Base-by-base conservation (phyloP, 2,329 filamentous ascomycete genomes). In the Fusarium stilboides region DNA sequence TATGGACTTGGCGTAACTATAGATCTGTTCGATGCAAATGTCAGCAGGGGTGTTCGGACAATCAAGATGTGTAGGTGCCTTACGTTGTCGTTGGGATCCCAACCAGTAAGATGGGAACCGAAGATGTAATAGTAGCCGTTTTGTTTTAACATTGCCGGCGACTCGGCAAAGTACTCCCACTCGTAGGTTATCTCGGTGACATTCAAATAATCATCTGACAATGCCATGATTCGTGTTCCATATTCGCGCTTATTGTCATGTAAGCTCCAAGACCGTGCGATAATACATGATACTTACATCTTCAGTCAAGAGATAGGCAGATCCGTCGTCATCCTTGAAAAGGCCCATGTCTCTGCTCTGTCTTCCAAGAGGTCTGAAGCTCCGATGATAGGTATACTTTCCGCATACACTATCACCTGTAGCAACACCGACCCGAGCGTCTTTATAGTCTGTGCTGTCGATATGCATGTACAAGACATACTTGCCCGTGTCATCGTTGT, bases 391-490 rank as follows among this genome's bases (percentile, higher is more conserved):
- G 12, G 61, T 67, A 59, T 92, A 92, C 39, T 82, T 79, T 3
- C 90, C 89, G 68, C 89, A 91, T 0, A 91, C 86, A 0, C 79
- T 82, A 62, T 84, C 80, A 0, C 86, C 84, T 0, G 85, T 89
- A 0, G 90, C 90, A 8, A 92, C 87, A 1, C 89, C 90, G 2
- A 89, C 87, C 57, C 86, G 87, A 1, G 90, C 90, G 36, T 91
- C 89, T 2, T 82, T 83, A 69, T 92, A 92, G 73, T 83, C 83
- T 31, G 80, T 81, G 57, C 80, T 84, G 73, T 92, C 90, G 49
- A 91, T 90, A 73, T 92, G 90, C 81, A 92, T 83, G 81, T 88
- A 92, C 76, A 92, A 79, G n/a, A 92, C 89, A 76, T 89, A 92
- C 67, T 89, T 87, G 8, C 77, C 71, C 0, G 89, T 91, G n/a